Evolutionary conservation across 306 rosid genomes (phyloP).

Genomic region (Hylodesmum podocarpum): DNA sequence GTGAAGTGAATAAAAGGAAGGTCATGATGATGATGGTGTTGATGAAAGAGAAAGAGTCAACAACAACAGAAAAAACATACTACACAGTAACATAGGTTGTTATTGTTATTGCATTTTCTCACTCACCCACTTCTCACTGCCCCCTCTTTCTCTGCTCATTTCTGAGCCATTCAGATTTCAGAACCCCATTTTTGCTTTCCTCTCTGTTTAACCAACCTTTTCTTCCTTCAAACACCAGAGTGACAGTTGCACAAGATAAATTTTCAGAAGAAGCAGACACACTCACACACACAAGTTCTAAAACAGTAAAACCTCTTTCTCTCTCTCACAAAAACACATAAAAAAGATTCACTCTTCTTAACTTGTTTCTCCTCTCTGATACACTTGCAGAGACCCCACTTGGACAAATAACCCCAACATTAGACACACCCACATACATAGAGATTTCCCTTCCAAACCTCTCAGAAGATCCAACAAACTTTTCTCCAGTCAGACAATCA

Average conservation of each 20-base stretch:
- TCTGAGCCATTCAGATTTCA: slow-evolving; percentile 28
- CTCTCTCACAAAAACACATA: too few species aligned
- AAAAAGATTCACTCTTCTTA: background rate
- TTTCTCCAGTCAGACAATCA: background rate
- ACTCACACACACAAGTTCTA: background rate
- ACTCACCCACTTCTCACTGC: slow-evolving; percentile 13
- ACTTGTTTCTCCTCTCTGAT: background rate
- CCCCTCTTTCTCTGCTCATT: slow-evolving; percentile 23
- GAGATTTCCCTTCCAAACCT: background rate
- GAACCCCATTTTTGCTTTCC: background rate
- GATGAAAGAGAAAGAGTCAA: slow-evolving; percentile 39
- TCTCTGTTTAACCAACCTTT: slow-evolving; percentile 3
- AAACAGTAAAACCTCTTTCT: background rate
- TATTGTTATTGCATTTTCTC: slow-evolving; percentile 53
- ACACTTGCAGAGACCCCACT: slow-evolving; percentile 56
- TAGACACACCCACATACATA: slow-evolving; percentile 26
- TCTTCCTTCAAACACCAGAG: slow-evolving; percentile 46
- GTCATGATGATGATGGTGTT: slow-evolving; percentile 19
- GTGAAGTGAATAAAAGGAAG: background rate
- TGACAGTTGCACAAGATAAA: slow-evolving; percentile 46
- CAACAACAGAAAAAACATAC: slow-evolving; percentile 37
- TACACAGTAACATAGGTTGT: slow-evolving; percentile 53
- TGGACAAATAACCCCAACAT: slow-evolving; percentile 36
- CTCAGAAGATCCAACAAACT: background rate
- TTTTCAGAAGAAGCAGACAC: slow-evolving; percentile 10